phyloP scores from a whole-genome alignment of 768 basidiomycete species.

The Suillus bovinus region DNA sequence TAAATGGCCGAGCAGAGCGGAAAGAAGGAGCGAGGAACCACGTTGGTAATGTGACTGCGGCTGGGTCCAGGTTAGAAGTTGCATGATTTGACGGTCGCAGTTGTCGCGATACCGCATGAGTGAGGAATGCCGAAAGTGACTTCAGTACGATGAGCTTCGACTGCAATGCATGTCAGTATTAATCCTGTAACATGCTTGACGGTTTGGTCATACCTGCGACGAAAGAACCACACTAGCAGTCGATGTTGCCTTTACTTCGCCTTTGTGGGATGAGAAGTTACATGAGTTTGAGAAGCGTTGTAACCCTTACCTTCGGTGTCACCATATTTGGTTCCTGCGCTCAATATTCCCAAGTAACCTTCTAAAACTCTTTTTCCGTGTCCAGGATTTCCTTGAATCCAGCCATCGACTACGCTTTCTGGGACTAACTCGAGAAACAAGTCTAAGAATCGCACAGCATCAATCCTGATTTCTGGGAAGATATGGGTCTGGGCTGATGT shows the following conservation, averaged over 20 bases:
- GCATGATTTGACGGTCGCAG: conserved; percentile 19
- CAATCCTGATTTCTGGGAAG: conserved; percentile 91
- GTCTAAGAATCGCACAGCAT: conserved; percentile 80
- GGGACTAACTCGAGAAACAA: conserved; percentile 74
- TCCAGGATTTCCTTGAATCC: conserved; percentile 52
- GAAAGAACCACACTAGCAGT: conserved; percentile 68
- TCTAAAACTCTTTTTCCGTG: conserved; percentile 70
- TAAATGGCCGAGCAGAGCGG: conserved; percentile 47
- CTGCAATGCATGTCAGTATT: conserved; percentile 36
- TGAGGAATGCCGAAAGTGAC: conserved; percentile 71
- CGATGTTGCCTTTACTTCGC: conserved; percentile 47
- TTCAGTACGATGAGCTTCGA: conserved; percentile 77
- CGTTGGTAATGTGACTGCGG: conserved; percentile 38
- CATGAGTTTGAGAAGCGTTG: neutral
- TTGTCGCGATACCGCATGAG: conserved; percentile 39
- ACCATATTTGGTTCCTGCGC: conserved; percentile 62
- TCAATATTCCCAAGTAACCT: conserved; percentile 80
- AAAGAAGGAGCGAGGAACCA: conserved; percentile 74
- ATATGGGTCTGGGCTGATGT: conserved; percentile 93
- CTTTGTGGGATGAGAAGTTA: conserved; percentile 14
- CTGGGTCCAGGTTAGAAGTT: conserved; percentile 12
- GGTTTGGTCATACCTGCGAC: conserved; percentile 44
- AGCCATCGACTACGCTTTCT: conserved; percentile 62
- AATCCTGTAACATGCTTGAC: neutral
- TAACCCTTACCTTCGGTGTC: conserved; percentile 49